Evolutionary conservation across 768 basidiomycete species (phyloP), one percentile per base, ranked within the genome.

Genomic region (Naganishia kalamii): DNA sequence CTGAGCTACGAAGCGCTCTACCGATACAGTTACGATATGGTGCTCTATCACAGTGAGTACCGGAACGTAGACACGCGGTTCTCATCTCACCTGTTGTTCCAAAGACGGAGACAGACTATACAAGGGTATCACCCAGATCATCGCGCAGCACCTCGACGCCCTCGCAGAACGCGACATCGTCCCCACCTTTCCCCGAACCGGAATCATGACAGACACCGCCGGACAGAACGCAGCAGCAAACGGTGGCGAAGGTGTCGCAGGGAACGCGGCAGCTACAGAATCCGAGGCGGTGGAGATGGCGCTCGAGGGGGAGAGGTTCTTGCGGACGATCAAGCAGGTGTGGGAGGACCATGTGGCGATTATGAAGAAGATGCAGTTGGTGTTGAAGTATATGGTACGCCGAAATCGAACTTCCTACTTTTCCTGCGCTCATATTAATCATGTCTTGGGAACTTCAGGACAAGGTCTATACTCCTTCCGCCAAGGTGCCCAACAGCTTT

Each of bases 371-470:
- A 77, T 99, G 65, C 85, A 87, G 12, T 91, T 92, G 77, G 85
- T 99, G 44, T 81, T 98, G 69, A 91, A 89, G 74, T 99, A 99
- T 75, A 96, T 99, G 92, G 96, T 96, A 71, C 63, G 84, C 79
- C 41, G 51, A 33, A 30, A 11, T 47, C 46, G 13, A 25, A 54
- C 35, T 32, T 17, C 17, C n/a, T 27, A 23, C 41, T 21, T 0
- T 43, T 25, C 35, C 19, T 37, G 5, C 23, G 3, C 37, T 29
- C n/a, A 41, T 27, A 13, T 27, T 48, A 10, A 33, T 33, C 19
- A n/a, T n/a, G 23, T 29, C 33, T 19, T 27, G 27, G 30, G 21
- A 43, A 6, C 19, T n/a, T 10, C 73, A 99, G 96, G 96, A 99
- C 80, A 89, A 92, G 48, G 88, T 90, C 13, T 89, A 94, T 73